These are phyloP conservation scores for Cardamine resedifolia DNA, from an alignment of 345 rosid species.

Conservation along the genomic window DNA sequence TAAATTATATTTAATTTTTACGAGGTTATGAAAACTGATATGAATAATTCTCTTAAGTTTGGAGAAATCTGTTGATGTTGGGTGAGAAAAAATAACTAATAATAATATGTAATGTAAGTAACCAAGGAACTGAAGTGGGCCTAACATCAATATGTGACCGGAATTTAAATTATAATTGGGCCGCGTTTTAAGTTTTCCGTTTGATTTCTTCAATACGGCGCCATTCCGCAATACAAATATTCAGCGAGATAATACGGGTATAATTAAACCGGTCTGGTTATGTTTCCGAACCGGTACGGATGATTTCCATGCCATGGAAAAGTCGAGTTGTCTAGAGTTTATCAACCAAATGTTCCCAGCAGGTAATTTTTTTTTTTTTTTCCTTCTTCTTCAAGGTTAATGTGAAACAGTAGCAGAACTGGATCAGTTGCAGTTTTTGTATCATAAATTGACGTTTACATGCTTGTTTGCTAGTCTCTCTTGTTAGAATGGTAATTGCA, in stretches of 20 bases:
- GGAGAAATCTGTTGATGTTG: background rate
- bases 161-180: background rate
- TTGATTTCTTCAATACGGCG: background rate
- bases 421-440: background rate
- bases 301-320: constrained; percentile 55
- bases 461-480: no score
- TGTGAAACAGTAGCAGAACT: background rate
- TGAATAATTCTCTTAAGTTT: no score
- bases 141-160: background rate
- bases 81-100: background rate
- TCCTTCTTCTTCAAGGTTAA: background rate
- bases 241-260: background rate
- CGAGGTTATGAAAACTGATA: no score
- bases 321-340: constrained; percentile 88
- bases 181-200: background rate
- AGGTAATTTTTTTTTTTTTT: constrained; percentile 43
- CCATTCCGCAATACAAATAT: background rate
- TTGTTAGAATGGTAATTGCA: no score
- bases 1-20: no score
- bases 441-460: no score
- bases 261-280: background rate
- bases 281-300: background rate
- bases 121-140: background rate
- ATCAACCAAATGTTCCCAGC: constrained; percentile 99
- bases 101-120: background rate